Base-by-base conservation (phyloP, 2,329 filamentous ascomycete species). In the Epichloe aotearoae region DNA sequence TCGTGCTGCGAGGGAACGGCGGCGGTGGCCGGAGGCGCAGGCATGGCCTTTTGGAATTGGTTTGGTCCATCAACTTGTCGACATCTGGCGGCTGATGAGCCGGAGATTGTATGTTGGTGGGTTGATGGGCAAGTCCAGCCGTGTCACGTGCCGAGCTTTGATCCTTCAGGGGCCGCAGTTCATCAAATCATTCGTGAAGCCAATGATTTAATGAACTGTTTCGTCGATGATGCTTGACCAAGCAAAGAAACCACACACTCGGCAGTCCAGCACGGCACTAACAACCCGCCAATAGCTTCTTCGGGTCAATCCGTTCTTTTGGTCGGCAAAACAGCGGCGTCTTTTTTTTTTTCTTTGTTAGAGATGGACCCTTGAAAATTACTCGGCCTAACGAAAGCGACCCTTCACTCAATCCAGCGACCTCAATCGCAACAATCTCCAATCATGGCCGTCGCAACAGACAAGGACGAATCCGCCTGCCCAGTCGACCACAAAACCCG, bases 401-500 rank as follows among this genome's bases (percentile, higher is more conserved):
- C 12, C 14, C 14, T 38, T 38, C 5, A 37, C 36, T 14, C 15
- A 14, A 5, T 14, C 36, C 36, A 38, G 5, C 36, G 12, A 38
- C 36, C 30, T 19, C 46, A 41, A 44, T 5, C 33, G 19, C 40
- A 37, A 34, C 45, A 43, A 43, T 15, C 23, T 11, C 17, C 39
- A 14, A 23, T 19, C 37, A 52, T 53, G 41, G 50, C 47, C 39
- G 52, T 34, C 23, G 23, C 46, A 33, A 19, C 61, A 39, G 46
- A 60, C 50, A 54, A 53, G 41, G 43, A 56, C 45, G 54, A 60
- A 19, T 55, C 59, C 56, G 74, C 74, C 52, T 97, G 93, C 62
- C 93, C 93, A 5, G 88, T 97, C 61, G 90, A 97, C 69, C 86
- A 90, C 70, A 86, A 88, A 61, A 85, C 88, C 49, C 84, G 93